Evolutionary conservation across 441 rosid genomes (phyloP).

Genomic region (Gossypium gossypioides): DNA sequence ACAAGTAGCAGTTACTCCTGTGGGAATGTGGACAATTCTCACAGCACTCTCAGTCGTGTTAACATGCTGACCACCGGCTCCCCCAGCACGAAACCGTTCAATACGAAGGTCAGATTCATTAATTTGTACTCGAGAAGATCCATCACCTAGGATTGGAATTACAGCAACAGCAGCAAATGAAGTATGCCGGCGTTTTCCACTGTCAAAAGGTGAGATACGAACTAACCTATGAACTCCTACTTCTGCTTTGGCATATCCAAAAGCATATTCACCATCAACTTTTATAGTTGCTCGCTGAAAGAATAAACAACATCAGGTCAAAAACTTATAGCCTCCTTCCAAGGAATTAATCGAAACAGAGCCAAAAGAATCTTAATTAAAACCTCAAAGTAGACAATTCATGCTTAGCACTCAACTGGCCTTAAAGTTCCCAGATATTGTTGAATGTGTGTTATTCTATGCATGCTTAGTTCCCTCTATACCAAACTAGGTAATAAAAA

Average conservation of each 20-base stretch:
- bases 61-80: constrained; percentile 83
- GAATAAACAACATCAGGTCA: constrained; percentile 6
- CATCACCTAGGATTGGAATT: constrained; percentile 74
- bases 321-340: constrained; percentile 3
- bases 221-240: constrained; percentile 94
- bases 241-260: constrained; percentile 96
- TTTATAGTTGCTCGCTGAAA: constrained; percentile 89
- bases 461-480: background rate
- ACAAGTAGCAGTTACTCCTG: constrained; percentile 78
- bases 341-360: background rate
- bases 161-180: constrained; percentile 98
- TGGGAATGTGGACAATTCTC: constrained; percentile 81
- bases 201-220: constrained; percentile 87
- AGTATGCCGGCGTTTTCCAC: constrained; percentile 82
- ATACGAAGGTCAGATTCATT: constrained; percentile 89
- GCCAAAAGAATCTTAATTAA: background rate
- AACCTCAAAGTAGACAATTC: background rate
- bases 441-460: background rate
- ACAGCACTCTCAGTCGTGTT: constrained; percentile 97
- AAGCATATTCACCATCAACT: constrained; percentile 80
- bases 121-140: constrained; percentile 66
- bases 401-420: background rate
- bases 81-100: constrained; percentile 84
- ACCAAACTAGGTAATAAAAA: background rate
- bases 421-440: background rate